Evolutionary conservation across 345 rosid genomes (phyloP).

Genomic region (Linum lewisii): DNA sequence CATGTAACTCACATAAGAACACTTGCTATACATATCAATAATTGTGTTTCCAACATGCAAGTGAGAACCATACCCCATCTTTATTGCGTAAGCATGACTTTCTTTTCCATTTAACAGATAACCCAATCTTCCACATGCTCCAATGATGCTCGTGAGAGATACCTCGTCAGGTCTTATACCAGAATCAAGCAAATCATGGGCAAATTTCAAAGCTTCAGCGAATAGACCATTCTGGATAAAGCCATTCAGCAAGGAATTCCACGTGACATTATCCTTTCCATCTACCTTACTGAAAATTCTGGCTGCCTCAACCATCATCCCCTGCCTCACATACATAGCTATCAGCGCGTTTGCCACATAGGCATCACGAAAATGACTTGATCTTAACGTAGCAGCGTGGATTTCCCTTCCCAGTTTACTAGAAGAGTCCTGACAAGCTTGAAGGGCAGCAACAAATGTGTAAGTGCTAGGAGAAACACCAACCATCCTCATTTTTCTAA

Average conservation of each 20-base stretch:
- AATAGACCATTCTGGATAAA: slow-evolving; percentile 49
- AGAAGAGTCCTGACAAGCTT: slow-evolving; percentile 45
- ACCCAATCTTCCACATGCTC: slow-evolving; percentile 53
- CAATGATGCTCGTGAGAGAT: slow-evolving; percentile 36
- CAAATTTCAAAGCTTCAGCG: slow-evolving; percentile 41
- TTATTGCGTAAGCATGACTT: slow-evolving; percentile 62
- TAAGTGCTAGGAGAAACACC: slow-evolving; percentile 45
- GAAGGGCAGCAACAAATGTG: slow-evolving; percentile 56
- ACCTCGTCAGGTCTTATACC: slow-evolving; percentile 49
- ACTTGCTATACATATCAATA: slow-evolving; percentile 74
- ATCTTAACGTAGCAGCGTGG: slow-evolving; percentile 56
- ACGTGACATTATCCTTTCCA: slow-evolving; percentile 42
- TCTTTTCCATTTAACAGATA: slow-evolving; percentile 60
- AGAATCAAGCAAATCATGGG: slow-evolving; percentile 34
- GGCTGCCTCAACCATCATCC: slow-evolving; percentile 39
- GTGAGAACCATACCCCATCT: slow-evolving; percentile 41
- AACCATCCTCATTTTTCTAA: slow-evolving; percentile 42
- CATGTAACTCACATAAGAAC: slow-evolving; percentile 43
- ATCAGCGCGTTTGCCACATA: slow-evolving; percentile 62
- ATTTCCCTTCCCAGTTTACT: slow-evolving; percentile 54
- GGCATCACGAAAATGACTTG: slow-evolving; percentile 26
- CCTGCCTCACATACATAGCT: slow-evolving; percentile 53
- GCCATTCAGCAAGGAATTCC: slow-evolving; percentile 62
- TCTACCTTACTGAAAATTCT: slow-evolving; percentile 28
- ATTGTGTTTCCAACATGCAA: slow-evolving; percentile 60